phyloP scores from a whole-genome alignment of 345 rosid species.

The Gynandropsis gynandra region DNA sequence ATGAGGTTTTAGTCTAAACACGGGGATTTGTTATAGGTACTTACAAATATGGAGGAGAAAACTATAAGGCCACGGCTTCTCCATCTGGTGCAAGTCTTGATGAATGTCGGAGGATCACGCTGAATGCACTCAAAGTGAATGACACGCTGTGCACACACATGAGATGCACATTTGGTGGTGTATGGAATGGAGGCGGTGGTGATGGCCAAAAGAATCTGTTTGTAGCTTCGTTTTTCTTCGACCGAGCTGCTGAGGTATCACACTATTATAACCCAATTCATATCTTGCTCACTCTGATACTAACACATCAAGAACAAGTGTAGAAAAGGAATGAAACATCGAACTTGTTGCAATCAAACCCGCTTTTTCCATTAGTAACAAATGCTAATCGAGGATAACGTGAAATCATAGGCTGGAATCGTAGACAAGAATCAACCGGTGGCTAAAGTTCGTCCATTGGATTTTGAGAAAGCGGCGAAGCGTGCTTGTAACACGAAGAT shows the following conservation, averaged over 20 bases:
- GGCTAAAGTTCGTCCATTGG: conserved; percentile 60
- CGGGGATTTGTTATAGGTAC: conserved; percentile 33
- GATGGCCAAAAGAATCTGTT: conserved; percentile 92
- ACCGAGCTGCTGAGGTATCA: conserved; percentile 95
- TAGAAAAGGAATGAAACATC: no score
- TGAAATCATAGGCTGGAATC: conserved; percentile 66
- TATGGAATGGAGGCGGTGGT: conserved; percentile 99
- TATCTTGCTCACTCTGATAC: no score
- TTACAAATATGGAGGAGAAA: conserved; percentile 69
- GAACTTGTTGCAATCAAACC: no score
- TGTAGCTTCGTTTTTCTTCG: conserved; percentile 93
- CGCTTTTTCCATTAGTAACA: no score
- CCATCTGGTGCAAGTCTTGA: conserved; percentile 64
- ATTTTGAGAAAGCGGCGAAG: conserved; percentile 71
- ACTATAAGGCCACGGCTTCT: conserved; percentile 45
- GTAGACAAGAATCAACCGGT: conserved; percentile 52
- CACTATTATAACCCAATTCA: no score
- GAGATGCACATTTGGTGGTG: conserved; percentile 93
- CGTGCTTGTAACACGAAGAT: conserved; percentile 76
- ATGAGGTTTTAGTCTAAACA: background rate
- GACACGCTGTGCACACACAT: conserved; percentile 71
- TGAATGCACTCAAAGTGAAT: conserved; percentile 77
- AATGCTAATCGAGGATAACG: background rate
- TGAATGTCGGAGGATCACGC: conserved; percentile 60
- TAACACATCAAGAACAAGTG: no score